Conservation (phyloP, 106 monocot species). For the Phalaenopsis aphrodite region DNA sequence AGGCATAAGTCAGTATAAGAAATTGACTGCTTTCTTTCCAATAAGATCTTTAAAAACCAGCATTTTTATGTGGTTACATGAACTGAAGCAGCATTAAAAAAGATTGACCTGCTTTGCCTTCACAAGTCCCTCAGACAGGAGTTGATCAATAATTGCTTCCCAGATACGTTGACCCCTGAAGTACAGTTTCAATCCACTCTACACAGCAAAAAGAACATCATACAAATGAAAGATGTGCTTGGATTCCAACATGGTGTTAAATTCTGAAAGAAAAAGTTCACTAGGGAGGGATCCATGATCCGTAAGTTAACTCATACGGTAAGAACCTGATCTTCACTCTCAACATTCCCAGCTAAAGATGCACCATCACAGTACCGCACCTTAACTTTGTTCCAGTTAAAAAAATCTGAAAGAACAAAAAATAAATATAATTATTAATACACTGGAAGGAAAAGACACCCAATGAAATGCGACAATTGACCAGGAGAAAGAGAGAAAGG, state of each 20-base stretch:
- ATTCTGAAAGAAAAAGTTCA: neutral
- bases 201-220: conserved; percentile 4
- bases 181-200: conserved; percentile 57
- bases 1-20: neutral
- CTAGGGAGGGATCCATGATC: neutral
- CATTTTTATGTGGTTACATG: neutral
- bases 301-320: neutral
- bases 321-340: conserved; percentile 37
- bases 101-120: conserved; percentile 70
- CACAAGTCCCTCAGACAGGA: conserved; percentile 51
- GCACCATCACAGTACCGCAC: conserved; percentile 93
- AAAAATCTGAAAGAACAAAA: conserved; percentile 62
- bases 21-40: neutral
- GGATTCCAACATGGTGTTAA: neutral
- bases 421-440: neutral
- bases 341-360: conserved; percentile 64
- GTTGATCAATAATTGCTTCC: conserved; percentile 76
- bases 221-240: neutral
- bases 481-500: neutral
- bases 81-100: conserved; percentile 8
- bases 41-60: neutral
- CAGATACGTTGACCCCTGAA: conserved; percentile 86
- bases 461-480: neutral
- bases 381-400: conserved; percentile 95
- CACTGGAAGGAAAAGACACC: neutral